phyloP scores from a whole-genome alignment of 148 eudicot genomes.

The Arctostaphylos glauca region DNA sequence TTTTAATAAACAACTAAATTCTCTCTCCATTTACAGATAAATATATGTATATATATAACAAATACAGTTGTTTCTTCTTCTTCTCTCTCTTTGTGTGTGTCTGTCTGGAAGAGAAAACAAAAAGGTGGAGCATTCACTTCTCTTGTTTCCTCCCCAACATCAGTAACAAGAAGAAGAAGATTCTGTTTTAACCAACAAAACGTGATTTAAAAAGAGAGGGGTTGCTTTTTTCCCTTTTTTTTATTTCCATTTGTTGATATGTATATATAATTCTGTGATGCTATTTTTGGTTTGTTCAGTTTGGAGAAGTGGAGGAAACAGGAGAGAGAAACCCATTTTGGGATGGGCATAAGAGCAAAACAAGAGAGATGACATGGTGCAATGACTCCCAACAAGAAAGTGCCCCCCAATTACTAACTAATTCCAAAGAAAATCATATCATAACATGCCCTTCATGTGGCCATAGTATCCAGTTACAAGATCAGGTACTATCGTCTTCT shows the following conservation, averaged over 20 bases:
- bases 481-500: constrained; percentile 45
- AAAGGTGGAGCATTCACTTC: constrained; percentile 9
- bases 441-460: constrained; percentile 81
- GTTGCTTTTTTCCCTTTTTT: background rate
- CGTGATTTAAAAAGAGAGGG: background rate
- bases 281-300: background rate
- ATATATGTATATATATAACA: background rate
- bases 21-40: background rate
- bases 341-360: constrained; percentile 24
- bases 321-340: constrained; percentile 22
- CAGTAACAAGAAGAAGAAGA: background rate
- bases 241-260: background rate
- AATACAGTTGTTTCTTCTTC: background rate
- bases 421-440: constrained; percentile 13
- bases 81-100: constrained; percentile 15
- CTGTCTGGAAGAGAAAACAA: constrained; percentile 9
- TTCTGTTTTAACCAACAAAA: background rate
- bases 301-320: constrained; percentile 24
- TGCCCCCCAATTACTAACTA: constrained; percentile 19
- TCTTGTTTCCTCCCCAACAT: constrained; percentile 23
- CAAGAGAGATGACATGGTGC: constrained; percentile 51
- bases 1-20: constrained; percentile 12
- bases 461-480: constrained; percentile 47
- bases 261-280: background rate
- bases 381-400: constrained; percentile 20